Conservation (phyloP, 805 yeast genomes). For the Metahyphopichia silvanorum region DNA sequence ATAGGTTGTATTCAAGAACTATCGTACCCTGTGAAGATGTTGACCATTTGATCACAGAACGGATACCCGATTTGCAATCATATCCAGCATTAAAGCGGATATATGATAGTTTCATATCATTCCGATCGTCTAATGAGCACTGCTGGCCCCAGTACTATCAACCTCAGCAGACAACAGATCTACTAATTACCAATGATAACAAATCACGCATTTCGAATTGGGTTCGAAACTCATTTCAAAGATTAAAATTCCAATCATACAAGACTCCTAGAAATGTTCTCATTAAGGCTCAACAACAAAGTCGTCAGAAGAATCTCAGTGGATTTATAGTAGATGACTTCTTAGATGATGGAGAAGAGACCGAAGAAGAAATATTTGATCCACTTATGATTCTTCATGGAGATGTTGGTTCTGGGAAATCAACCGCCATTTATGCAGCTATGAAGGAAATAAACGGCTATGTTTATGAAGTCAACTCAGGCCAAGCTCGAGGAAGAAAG, state of each 20-base stretch:
- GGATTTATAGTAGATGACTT: constrained; percentile 39
- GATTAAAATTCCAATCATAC: constrained; percentile 25
- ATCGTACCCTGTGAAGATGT: no score
- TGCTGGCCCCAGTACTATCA: constrained; percentile 18
- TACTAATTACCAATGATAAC: constrained; percentile 27
- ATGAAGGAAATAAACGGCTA: constrained; percentile 62
- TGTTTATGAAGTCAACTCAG: constrained; percentile 77
- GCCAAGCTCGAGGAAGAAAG: constrained; percentile 69
- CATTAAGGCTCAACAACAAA: constrained; percentile 20
- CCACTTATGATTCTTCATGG: constrained; percentile 72
- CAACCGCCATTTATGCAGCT: constrained; percentile 65
- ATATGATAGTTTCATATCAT: constrained; percentile 6
- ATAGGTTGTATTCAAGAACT: no score
- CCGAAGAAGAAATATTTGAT: constrained; percentile 42
- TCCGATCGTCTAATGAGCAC: background rate
- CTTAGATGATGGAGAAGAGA: constrained; percentile 19
- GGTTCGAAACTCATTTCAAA: constrained; percentile 38
- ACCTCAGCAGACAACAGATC: constrained; percentile 32
- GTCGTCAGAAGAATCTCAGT: constrained; percentile 15
- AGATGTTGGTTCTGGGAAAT: constrained; percentile 72
- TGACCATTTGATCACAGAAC: constrained; percentile 1
- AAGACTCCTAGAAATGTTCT: constrained; percentile 30
- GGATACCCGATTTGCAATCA: constrained; percentile 8
- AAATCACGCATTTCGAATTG: constrained; percentile 29
- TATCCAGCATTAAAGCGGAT: constrained; percentile 8